Evolutionary conservation across 352 stramenopile genomes (phyloP).

Genomic region (Phytophthora syringae): DNA sequence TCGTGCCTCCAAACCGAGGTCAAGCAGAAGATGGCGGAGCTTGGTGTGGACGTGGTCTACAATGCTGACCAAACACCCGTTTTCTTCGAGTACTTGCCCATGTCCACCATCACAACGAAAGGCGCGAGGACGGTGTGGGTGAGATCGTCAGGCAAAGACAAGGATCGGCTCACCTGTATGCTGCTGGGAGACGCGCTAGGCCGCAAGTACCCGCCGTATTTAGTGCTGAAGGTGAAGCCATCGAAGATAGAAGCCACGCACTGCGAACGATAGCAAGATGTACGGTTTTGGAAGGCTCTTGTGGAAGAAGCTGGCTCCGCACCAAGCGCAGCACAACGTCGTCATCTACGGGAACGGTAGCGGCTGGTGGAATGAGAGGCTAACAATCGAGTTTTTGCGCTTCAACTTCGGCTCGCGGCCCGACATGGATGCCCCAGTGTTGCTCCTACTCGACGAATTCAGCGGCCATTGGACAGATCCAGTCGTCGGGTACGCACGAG

Average conservation of each 20-base stretch:
- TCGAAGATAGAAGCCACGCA: neutral
- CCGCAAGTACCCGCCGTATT: neutral
- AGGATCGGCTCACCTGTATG: neutral
- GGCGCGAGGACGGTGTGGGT: neutral
- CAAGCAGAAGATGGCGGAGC: neutral
- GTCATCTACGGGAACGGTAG: neutral
- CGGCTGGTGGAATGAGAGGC: neutral
- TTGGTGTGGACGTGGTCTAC: neutral
- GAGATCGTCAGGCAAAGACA: neutral
- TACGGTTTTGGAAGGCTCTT: neutral
- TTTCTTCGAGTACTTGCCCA: no score
- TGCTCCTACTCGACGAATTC: neutral
- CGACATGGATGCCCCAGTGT: neutral
- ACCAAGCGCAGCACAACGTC: neutral
- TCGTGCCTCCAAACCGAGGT: neutral
- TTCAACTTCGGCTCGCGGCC: neutral
- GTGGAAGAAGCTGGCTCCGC: neutral
- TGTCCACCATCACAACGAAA: neutral
- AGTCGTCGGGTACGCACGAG: neutral
- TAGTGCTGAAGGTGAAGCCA: neutral
- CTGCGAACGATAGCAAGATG: neutral
- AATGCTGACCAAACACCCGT: no score
- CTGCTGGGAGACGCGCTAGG: neutral
- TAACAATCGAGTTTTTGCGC: neutral
- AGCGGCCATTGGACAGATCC: neutral